Base-by-base conservation (phyloP, 805 yeast species). In the Danielia oregonensis region DNA sequence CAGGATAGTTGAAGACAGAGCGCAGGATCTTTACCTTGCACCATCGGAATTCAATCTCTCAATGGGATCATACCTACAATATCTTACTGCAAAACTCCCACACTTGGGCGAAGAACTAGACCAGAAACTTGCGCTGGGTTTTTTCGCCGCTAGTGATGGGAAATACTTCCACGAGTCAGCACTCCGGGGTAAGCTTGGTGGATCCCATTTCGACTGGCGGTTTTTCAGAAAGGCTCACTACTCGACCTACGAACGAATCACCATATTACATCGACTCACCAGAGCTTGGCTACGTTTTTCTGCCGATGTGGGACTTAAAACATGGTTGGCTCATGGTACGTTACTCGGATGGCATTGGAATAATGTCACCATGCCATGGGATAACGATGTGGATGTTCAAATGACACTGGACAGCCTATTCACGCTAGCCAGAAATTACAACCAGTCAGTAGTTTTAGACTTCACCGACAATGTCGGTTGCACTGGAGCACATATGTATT, bases 321-420 rank as follows among this genome's bases (percentile, higher is more conserved):
- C 82, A 4, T 79, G 82, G 85, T 61, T 79, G 6, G 82, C 82
- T 1, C 85, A 79, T 51, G 87, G 87, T 2, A 61, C 82, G 1
- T 59, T 79, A 42, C 62, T 78, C 25, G 77, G 82, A 8, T 78
- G 83, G 75, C 62, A 75, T 43, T 77, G 83, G 74, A 77, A 78
- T 49, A 85, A 86, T 0, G 43, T 74, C 35, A 59, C 65, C 5
- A 68, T 80, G 52, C 82, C 84, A 1, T 80, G 85, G 84, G 87
- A 80, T 51, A 65, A 68, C 36, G 87, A 80, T 52, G 58, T 76
- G 32, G 87, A 80, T 57, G 78, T 79, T 17, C 82, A 79, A 44
- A 69, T 79, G 64, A 75, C 86, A 1, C 60, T 74, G 37, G 52
- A 42, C 10, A 72, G 74, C 26, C 51, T 79, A 40, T 61, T 66